These are phyloP conservation scores for Phialocephala subalpina DNA, from an alignment of 2,329 filamentous ascomycete species.

Conservation along the genomic window DNA sequence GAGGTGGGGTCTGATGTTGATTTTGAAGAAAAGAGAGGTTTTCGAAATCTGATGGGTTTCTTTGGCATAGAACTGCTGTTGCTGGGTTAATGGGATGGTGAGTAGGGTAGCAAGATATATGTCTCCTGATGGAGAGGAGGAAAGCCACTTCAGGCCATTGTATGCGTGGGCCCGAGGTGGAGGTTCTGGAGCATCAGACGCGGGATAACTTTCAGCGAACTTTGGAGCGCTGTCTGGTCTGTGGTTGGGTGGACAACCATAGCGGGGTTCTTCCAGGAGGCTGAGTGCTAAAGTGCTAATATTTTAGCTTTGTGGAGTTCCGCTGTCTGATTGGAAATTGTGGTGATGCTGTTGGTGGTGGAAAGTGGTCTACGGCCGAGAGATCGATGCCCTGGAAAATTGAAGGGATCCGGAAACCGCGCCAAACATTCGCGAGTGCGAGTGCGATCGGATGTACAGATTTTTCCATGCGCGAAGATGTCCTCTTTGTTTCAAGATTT, in stretches of 20 bases:
- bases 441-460: background rate
- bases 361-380: background rate
- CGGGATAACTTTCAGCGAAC: background rate
- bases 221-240: background rate
- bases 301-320: background rate
- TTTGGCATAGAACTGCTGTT: background rate
- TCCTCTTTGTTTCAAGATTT: background rate
- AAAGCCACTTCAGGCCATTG: background rate
- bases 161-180: background rate
- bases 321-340: constrained; percentile 9
- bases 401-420: background rate
- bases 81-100: background rate
- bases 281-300: background rate
- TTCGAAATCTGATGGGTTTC: background rate
- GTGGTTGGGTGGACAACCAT: too few species aligned
- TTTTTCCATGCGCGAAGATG: too few species aligned
- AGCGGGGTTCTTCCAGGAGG: too few species aligned
- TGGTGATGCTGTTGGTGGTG: constrained; percentile 11
- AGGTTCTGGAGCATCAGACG: background rate
- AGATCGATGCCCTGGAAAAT: background rate
- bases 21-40: background rate
- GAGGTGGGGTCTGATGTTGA: background rate
- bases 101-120: background rate
- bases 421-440: background rate
- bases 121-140: background rate